Conservation (phyloP, 768 basidiomycete genomes). For the Coprinopsis strossmayeri region DNA sequence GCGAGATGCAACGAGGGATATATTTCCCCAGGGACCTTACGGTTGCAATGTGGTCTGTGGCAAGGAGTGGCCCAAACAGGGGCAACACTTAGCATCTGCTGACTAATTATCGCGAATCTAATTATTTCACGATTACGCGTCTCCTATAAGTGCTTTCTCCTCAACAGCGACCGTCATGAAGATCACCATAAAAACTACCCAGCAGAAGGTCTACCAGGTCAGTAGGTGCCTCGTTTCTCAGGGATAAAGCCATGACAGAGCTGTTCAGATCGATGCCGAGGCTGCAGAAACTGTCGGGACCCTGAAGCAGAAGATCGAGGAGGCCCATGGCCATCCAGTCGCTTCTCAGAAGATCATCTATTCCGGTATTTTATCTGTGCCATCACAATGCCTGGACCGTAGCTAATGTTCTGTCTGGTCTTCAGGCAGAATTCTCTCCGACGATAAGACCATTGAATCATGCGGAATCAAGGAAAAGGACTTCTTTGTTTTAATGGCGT, state of each 20-base stretch:
- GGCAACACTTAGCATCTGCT: constrained; percentile 7
- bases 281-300: constrained; percentile 63
- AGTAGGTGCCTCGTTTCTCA: constrained; percentile 5
- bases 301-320: constrained; percentile 81
- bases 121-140: constrained; percentile 12
- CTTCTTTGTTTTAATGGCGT: constrained; percentile 98
- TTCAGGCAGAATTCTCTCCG: constrained; percentile 84
- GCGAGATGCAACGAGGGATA: neutral
- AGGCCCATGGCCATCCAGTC: constrained; percentile 66
- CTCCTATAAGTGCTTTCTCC: constrained; percentile 8
- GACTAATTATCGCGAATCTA: constrained; percentile 9
- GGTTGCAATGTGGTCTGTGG: constrained; percentile 1
- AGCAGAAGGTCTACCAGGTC: constrained; percentile 88
- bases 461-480: constrained; percentile 97
- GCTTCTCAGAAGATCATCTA: constrained; percentile 91
- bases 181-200: constrained; percentile 92
- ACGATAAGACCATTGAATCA: constrained; percentile 82
- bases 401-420: constrained; percentile 2
- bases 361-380: constrained; percentile 48
- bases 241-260: neutral
- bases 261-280: constrained; percentile 68
- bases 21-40: neutral
- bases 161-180: constrained; percentile 52
- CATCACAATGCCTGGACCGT: neutral
- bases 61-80: neutral